Evolutionary conservation across 2,329 filamentous ascomycete species (phyloP).

Genomic region (Aspergillus costaricaensis): DNA sequence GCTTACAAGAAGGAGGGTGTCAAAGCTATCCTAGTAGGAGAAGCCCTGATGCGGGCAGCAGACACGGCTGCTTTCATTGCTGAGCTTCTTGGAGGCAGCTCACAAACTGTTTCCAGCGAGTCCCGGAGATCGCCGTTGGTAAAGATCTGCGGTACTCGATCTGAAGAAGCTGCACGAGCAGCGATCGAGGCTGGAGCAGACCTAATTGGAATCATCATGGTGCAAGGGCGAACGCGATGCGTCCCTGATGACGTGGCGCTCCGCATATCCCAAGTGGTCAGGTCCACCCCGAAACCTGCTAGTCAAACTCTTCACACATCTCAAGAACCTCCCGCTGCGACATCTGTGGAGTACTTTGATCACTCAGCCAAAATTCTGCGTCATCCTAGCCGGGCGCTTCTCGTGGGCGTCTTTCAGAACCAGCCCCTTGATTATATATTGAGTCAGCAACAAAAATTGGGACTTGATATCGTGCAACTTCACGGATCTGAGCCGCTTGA

Average conservation of each 20-base stretch:
- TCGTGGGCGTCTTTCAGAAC: slow-evolving; percentile 94
- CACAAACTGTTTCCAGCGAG: slow-evolving; percentile 22
- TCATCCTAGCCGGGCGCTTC: slow-evolving; percentile 64
- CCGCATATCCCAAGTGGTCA: slow-evolving; percentile 77
- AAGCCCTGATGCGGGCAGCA: slow-evolving; percentile 89
- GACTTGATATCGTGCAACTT: slow-evolving; percentile 86
- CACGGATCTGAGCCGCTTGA: slow-evolving; percentile 91
- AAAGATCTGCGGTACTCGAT: slow-evolving; percentile 94
- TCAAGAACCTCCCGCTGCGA: slow-evolving; percentile 25
- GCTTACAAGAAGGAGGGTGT: slow-evolving; percentile 88
- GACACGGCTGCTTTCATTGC: slow-evolving; percentile 82
- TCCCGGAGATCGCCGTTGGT: slow-evolving; percentile 61
- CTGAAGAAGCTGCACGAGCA: slow-evolving; percentile 73
- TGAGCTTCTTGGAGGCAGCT: slow-evolving; percentile 69
- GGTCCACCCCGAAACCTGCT: slow-evolving; percentile 46
- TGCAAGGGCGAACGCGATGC: slow-evolving; percentile 75
- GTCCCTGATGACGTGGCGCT: slow-evolving; percentile 77
- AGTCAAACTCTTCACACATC: slow-evolving; percentile 10
- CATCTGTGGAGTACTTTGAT: slow-evolving; percentile 68
- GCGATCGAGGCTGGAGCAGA: slow-evolving; percentile 88
- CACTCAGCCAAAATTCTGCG: slow-evolving; percentile 52
- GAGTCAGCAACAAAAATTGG: slow-evolving; percentile 71
- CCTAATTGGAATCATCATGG: slow-evolving; percentile 88
- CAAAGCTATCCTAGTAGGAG: slow-evolving; percentile 88
- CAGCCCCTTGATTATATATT: slow-evolving; percentile 83